Evolutionary conservation across 768 basidiomycete genomes (phyloP).

Genomic region (Podaxis sp.): DNA sequence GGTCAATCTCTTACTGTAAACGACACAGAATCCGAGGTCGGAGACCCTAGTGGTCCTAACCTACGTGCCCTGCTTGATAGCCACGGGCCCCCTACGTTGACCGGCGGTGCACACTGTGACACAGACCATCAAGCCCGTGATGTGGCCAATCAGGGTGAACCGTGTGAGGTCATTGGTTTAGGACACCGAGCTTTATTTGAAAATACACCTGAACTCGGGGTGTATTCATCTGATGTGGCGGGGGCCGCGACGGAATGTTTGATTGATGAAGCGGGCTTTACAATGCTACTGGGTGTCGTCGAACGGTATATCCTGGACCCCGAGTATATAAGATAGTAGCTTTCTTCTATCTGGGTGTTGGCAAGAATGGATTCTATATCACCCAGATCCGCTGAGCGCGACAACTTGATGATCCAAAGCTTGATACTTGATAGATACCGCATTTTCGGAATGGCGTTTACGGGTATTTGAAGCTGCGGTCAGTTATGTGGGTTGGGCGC

Average conservation of each 20-base stretch:
- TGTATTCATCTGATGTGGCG: conserved; percentile 1
- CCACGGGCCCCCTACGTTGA: not conserved
- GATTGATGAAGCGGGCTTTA: conserved; percentile 36
- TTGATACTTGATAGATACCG: not conserved
- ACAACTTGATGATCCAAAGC: not conserved
- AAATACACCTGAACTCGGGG: not conserved
- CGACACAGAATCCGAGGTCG: conserved; percentile 11
- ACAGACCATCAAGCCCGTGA: conserved; percentile 2
- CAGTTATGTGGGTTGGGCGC: not conserved
- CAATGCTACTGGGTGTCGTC: conserved; percentile 37
- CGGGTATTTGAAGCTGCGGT: not conserved
- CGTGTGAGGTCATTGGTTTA: not conserved
- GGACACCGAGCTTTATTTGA: not conserved
- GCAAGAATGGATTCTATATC: not conserved
- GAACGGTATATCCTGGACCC: conserved; percentile 27
- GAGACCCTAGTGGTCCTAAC: conserved; percentile 6
- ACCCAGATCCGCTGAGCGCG: not conserved
- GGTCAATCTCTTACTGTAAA: not conserved
- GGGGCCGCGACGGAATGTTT: conserved; percentile 7
- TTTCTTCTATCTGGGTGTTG: not conserved
- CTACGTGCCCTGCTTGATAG: not conserved
- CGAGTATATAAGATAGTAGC: conserved; percentile 19
- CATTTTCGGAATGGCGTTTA: not conserved
- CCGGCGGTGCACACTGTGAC: conserved; percentile 10
- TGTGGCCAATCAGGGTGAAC: not conserved